Evolutionary conservation across 306 rosid species (phyloP).

Genomic region (Cyclanthera cordifolia): DNA sequence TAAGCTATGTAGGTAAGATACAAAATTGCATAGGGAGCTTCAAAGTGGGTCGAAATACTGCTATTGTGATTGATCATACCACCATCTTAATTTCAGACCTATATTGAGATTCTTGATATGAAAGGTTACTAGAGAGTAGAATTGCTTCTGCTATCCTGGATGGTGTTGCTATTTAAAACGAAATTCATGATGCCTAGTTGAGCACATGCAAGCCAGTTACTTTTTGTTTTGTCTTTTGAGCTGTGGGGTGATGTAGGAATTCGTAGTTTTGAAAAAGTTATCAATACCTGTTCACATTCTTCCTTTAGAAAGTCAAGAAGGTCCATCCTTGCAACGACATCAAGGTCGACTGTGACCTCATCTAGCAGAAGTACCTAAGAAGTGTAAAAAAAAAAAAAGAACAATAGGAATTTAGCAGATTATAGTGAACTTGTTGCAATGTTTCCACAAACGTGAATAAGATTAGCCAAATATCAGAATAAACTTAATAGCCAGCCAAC

Average conservation of each 20-base stretch:
- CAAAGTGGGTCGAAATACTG: neutral
- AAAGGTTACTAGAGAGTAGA: neutral
- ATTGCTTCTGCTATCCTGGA: neutral
- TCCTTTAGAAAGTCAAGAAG: conserved; percentile 71
- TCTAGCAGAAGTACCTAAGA: conserved; percentile 85
- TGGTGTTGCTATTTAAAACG: neutral
- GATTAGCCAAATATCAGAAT: neutral
- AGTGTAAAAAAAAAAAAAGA: conserved; percentile 15
- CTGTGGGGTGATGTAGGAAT: neutral
- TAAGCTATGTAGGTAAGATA: neutral
- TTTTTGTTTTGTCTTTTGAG: neutral
- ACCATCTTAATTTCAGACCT: neutral
- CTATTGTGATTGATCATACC: neutral
- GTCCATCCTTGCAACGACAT: conserved; percentile 90
- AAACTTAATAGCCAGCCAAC: neutral
- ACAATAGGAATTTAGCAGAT: neutral
- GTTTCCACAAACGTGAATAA: neutral
- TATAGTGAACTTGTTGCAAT: neutral
- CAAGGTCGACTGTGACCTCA: conserved; percentile 93
- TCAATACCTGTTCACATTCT: conserved; percentile 90
- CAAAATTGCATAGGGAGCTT: neutral
- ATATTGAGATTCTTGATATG: neutral
- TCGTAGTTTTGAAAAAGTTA: neutral
- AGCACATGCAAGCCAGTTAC: neutral
- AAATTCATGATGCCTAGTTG: neutral